Evolutionary conservation across 371 early-diverging fungal genomes (phyloP), one percentile per base, ranked within the genome.

Genomic region (Choanephora cucurbitarum): DNA sequence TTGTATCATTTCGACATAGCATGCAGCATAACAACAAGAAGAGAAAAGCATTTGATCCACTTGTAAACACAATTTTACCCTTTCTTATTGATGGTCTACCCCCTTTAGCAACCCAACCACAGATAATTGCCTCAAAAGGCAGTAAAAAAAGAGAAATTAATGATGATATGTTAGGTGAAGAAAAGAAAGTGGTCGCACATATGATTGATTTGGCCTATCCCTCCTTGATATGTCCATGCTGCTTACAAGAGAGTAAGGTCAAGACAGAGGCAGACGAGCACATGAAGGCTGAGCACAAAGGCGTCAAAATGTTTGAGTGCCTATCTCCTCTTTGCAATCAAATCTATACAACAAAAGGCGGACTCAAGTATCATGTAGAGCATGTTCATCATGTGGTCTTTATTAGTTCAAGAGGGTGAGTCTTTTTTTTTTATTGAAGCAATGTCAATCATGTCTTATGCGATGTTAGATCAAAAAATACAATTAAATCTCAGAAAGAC

Each of bases 141-240:
- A 13, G 1, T 2, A 37, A 14, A 3, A 37, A 9, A 37, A 3
- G 37, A 11, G 13, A 37, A 9, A 37, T 13, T 37, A 9, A 37
- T 28, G 28, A 5, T 7, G 7, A 28, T 28, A 7, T 7, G 7
- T 28, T 28, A 28, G 28, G 7, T 5, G 28, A 28, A 5, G 28
- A 28, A 28, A 37, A 37, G 10, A 37, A 14, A 11, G 14, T 11
- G 37, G 37, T 61, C 17, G n/a, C 45, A 13, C 60, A 48, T 21
- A 45, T 70, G 9, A 70, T 70, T 37, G 70, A 70, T 14, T 49
- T 55, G 19, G 45, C 22, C 9, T 70, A 70, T 40, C 70, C 70
- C 15, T 67, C 70, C 21, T 40, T 55, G 15, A 7, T 62, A n/a
- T 70, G 70, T 46, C 67, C 70, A 1, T 34, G 28, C 21, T 70